Percentiles rank a stretch among this genome's conserved stretches.
phyloP scores from a whole-genome alignment of 352 stramenopile species.

The Phytophthora pisi region DNA sequence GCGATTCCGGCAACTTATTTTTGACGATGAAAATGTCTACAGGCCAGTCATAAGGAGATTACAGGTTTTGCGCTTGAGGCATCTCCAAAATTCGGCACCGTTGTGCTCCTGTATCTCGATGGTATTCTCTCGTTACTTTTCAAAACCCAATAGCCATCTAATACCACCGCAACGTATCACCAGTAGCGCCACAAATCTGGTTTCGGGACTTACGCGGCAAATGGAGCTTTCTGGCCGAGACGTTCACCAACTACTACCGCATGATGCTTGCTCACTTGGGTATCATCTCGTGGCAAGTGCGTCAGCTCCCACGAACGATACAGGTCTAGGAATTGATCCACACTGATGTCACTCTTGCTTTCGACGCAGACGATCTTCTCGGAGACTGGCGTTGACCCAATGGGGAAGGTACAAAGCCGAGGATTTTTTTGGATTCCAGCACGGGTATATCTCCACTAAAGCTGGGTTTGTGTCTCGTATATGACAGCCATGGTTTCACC shows the following conservation, averaged over 20 bases:
- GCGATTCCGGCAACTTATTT: background rate
- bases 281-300: slow-evolving; percentile 79
- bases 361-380: slow-evolving; percentile 61
- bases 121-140: slow-evolving; percentile 10
- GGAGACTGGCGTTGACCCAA: slow-evolving; percentile 58
- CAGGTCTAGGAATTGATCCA: background rate
- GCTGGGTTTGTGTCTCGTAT: background rate
- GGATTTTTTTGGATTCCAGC: background rate
- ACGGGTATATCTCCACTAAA: background rate
- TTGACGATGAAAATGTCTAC: background rate
- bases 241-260: slow-evolving; percentile 81
- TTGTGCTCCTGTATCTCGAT: slow-evolving; percentile 56
- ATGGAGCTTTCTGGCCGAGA: slow-evolving; percentile 76
- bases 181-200: slow-evolving; percentile 66
- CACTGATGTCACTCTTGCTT: background rate
- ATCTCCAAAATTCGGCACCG: slow-evolving; percentile 61
- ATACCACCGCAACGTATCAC: background rate
- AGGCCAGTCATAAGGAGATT: slow-evolving; percentile 34
- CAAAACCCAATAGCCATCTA: background rate
- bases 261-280: slow-evolving; percentile 82
- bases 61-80: slow-evolving; percentile 59
- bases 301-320: background rate
- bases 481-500: slow-evolving; percentile 69
- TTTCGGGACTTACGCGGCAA: slow-evolving; percentile 58
- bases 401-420: slow-evolving; percentile 47